A percentile compares a stretch with the other conserved stretches of the same genome.
phyloP scores from a whole-genome alignment of 2,329 filamentous ascomycete species.

The Mariannaea elegans region DNA sequence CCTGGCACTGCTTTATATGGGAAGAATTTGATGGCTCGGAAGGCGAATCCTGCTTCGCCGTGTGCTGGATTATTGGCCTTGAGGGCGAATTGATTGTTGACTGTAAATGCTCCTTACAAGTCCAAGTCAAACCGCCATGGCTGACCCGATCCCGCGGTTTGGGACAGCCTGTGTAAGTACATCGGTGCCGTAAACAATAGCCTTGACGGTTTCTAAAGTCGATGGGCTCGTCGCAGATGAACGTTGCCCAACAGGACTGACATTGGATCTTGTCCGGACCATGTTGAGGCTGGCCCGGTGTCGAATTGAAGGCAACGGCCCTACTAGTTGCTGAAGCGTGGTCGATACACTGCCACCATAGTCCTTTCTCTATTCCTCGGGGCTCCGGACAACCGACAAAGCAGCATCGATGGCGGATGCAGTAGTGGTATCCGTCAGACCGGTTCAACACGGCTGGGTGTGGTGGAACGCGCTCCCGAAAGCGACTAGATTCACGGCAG shows the following conservation, averaged over 20 bases:
- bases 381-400: neutral
- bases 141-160: neutral
- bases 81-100: neutral
- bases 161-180: neutral
- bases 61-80: neutral
- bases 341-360: neutral
- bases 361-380: neutral
- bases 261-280: neutral
- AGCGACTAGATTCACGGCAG: neutral
- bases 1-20: neutral
- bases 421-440: constrained; percentile 1
- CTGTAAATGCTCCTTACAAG: neutral
- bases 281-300: neutral
- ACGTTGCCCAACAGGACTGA: neutral
- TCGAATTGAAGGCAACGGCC: neutral
- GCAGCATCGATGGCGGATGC: constrained; percentile 6
- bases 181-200: constrained; percentile 9
- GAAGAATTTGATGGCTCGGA: neutral
- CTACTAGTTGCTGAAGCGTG: neutral
- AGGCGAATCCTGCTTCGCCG: neutral
- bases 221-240: neutral
- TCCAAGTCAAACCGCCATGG: neutral
- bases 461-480: neutral
- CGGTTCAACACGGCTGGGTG: neutral
- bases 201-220: too few relatives aligned